Conservation (phyloP, 805 yeast species). For the Metschnikowia dekortorum region DNA sequence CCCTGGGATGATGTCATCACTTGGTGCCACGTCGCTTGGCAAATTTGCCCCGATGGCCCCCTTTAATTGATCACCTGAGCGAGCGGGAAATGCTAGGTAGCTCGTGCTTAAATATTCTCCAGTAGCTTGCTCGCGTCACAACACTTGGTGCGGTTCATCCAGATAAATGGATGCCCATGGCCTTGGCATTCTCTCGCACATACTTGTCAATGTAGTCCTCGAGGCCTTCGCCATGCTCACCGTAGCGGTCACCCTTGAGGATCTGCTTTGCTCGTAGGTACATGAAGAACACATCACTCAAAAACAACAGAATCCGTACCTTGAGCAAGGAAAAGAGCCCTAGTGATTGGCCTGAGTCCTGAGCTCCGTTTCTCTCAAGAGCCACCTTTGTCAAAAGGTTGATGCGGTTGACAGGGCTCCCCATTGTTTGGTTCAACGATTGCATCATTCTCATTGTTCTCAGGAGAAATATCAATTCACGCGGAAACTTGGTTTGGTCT, state of each 20-base stretch:
- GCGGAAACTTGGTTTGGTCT: slow-evolving; percentile 64
- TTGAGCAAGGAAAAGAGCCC: slow-evolving; percentile 17
- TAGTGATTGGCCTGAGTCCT: neutral
- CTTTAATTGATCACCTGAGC: too few relatives aligned
- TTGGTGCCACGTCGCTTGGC: too few relatives aligned
- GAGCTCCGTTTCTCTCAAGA: slow-evolving; percentile 11
- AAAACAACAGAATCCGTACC: slow-evolving; percentile 21
- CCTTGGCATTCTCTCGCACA: slow-evolving; percentile 38
- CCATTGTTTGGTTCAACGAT: slow-evolving; percentile 58
- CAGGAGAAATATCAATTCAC: slow-evolving; percentile 59
- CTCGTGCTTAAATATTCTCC: too few relatives aligned
- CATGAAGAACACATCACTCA: slow-evolving; percentile 31
- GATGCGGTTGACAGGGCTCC: slow-evolving; percentile 72
- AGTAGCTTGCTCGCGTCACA: too few relatives aligned
- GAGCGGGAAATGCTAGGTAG: too few relatives aligned
- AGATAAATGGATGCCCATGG: slow-evolving; percentile 37
- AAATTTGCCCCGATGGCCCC: too few relatives aligned
- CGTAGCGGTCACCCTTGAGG: slow-evolving; percentile 28
- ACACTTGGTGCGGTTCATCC: too few relatives aligned
- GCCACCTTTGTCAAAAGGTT: slow-evolving; percentile 61
- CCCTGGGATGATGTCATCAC: too few relatives aligned
- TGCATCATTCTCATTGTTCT: slow-evolving; percentile 74
- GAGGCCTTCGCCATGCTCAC: slow-evolving; percentile 31
- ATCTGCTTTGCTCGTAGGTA: slow-evolving; percentile 30
- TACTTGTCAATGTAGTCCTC: slow-evolving; percentile 46